A percentile compares a stretch with the other conserved stretches of the same genome.
phyloP scores from a whole-genome alignment of 148 eudicot species.

The Silene conica region DNA sequence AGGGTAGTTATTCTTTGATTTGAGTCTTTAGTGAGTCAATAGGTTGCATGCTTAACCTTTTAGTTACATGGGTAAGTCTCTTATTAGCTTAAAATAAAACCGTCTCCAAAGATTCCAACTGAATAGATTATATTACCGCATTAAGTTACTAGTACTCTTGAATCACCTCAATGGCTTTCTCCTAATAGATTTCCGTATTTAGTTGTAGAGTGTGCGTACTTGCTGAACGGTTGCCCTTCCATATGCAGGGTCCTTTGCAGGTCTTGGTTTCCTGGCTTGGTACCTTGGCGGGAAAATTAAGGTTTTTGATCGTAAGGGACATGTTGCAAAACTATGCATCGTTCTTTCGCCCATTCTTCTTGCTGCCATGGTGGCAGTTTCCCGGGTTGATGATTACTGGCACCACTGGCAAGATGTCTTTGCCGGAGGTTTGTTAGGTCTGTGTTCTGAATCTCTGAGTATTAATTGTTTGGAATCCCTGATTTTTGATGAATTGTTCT shows the following conservation, averaged over 20 bases:
- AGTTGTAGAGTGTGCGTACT: background rate
- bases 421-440: constrained; percentile 80
- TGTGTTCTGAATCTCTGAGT: constrained; percentile 17
- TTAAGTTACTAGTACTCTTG: too few species aligned
- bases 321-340: constrained; percentile 77
- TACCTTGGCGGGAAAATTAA: constrained; percentile 71
- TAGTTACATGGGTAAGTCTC: too few species aligned
- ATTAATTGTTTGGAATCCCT: background rate
- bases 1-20: too few species aligned
- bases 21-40: too few species aligned
- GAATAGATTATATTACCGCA: background rate
- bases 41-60: too few species aligned
- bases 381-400: constrained; percentile 97
- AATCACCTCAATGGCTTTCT: background rate
- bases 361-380: constrained; percentile 80
- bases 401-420: constrained; percentile 98
- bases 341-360: constrained; percentile 53
- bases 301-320: constrained; percentile 70
- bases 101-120: too few species aligned
- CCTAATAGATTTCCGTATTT: background rate
- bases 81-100: too few species aligned
- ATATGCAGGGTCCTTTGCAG: constrained; percentile 83
- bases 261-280: constrained; percentile 69
- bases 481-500: background rate
- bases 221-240: constrained; percentile 9